Conservation (phyloP, 1,284 basidiomycete genomes). For the Microbotryum saponariae region DNA sequence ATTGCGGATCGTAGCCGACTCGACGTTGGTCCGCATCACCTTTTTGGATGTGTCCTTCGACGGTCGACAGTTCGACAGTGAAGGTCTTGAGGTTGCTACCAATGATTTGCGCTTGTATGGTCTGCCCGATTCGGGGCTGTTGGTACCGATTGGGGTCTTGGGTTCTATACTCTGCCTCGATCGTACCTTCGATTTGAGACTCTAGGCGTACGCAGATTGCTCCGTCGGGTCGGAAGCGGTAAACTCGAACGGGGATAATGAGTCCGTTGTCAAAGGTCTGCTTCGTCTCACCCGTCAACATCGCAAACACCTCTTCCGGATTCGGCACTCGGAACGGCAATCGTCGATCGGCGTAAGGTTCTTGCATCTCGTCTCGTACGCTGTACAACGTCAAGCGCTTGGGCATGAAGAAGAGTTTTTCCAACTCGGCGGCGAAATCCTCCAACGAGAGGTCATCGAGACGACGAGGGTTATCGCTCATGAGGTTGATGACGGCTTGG, state of each 20-base stretch:
- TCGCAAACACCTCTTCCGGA: slow-evolving; percentile 78
- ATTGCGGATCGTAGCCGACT: slow-evolving; percentile 54
- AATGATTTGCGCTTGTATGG: slow-evolving; percentile 73
- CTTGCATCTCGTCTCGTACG: slow-evolving; percentile 80
- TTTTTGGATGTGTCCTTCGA: slow-evolving; percentile 9
- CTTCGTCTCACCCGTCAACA: slow-evolving; percentile 88
- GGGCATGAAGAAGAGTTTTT: slow-evolving; percentile 61
- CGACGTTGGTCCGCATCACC: slow-evolving; percentile 61
- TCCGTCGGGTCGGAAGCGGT: slow-evolving; percentile 51
- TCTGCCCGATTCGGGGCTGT: slow-evolving; percentile 52
- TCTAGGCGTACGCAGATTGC: slow-evolving; percentile 66
- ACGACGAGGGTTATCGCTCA: slow-evolving; percentile 77
- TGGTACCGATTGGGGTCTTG: slow-evolving; percentile 49
- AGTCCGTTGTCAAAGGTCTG: slow-evolving; percentile 70
- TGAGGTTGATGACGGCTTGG: slow-evolving; percentile 65
- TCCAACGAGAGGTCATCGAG: slow-evolving; percentile 87
- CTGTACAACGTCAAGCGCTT: slow-evolving; percentile 82
- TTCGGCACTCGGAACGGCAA: slow-evolving; percentile 58
- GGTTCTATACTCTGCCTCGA: slow-evolving; percentile 59
- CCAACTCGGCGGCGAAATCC: slow-evolving; percentile 87
- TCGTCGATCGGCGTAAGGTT: slow-evolving; percentile 75
- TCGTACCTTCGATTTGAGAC: slow-evolving; percentile 82
- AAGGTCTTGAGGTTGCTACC: slow-evolving; percentile 59
- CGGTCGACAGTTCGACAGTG: slow-evolving; percentile 55
- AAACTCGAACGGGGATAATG: slow-evolving; percentile 67